These are phyloP conservation scores for Podila clonocystis DNA, from an alignment of 192 early-diverging fungal genomes.

Conservation along the genomic window DNA sequence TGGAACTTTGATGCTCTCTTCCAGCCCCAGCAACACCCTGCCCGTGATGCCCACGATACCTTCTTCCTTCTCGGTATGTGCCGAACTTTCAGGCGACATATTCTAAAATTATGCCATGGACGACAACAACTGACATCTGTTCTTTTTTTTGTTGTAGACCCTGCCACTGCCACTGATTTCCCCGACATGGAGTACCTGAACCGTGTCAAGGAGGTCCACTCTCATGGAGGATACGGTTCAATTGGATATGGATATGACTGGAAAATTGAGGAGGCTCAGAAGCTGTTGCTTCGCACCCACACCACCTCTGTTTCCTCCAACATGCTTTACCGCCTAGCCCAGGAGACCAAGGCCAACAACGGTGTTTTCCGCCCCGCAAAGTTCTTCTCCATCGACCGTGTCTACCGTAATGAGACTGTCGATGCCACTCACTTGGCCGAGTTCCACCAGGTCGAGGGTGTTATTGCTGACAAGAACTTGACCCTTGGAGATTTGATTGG, in stretches of 20 bases:
- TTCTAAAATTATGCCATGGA: too few relatives aligned
- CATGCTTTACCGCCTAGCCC: constrained; percentile 94
- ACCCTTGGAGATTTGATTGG: constrained; percentile 97
- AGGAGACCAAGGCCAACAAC: constrained; percentile 66
- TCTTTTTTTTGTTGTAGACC: constrained; percentile 55
- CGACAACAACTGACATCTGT: not conserved
- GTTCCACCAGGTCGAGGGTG: constrained; percentile 99
- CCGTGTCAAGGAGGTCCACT: constrained; percentile 91
- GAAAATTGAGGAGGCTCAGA: constrained; percentile 92
- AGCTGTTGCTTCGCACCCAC: constrained; percentile 94
- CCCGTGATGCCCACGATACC: constrained; percentile 86
- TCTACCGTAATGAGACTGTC: constrained; percentile 97
- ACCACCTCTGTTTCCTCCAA: constrained; percentile 93
- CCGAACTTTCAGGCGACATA: too few relatives aligned
- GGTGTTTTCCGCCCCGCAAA: constrained; percentile 90
- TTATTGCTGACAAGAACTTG: constrained; percentile 95
- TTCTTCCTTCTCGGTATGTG: constrained; percentile 70
- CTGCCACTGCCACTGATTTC: constrained; percentile 77
- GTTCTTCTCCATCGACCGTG: constrained; percentile 99
- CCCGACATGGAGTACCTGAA: constrained; percentile 88
- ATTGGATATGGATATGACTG: constrained; percentile 96
- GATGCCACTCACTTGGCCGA: constrained; percentile 99
- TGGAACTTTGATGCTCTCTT: constrained; percentile 99
- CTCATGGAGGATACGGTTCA: constrained; percentile 93
- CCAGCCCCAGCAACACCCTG: constrained; percentile 99